phyloP scores from a whole-genome alignment of 2,329 filamentous ascomycete genomes.

The Pestalotiopsis sp. region DNA sequence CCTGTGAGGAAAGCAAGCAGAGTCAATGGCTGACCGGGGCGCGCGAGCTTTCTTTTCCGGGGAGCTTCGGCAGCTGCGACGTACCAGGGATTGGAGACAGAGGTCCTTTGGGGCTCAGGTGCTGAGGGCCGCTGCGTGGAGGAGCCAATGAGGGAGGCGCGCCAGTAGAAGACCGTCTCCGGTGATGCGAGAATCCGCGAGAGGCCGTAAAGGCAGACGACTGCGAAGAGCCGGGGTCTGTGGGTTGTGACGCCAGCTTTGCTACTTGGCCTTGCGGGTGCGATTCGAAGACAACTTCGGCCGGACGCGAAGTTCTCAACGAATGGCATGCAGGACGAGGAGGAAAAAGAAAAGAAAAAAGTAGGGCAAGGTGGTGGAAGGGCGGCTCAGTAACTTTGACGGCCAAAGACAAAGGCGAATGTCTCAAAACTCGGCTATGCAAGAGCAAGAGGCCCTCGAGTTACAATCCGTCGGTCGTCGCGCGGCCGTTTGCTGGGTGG shows the following conservation, averaged over 20 bases:
- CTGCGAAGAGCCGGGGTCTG: constrained; percentile 48
- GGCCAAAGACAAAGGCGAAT: constrained; percentile 2
- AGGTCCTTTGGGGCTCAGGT: constrained; percentile 40
- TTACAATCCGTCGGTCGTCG: background rate
- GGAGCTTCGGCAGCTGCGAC: constrained; percentile 27
- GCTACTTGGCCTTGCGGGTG: constrained; percentile 18
- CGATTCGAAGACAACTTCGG: constrained; percentile 17
- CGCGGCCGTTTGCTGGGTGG: background rate
- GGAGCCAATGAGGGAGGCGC: constrained; percentile 35
- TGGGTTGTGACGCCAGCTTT: constrained; percentile 55
- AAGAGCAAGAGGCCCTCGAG: background rate
- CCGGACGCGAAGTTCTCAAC: constrained; percentile 12
- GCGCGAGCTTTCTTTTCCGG: constrained; percentile 5
- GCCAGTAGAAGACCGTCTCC: constrained; percentile 47
- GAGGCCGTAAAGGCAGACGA: constrained; percentile 56
- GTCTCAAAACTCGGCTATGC: constrained; percentile 1
- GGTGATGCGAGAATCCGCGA: constrained; percentile 49
- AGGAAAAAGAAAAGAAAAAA: constrained; percentile 13
- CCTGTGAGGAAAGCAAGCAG: constrained; percentile 37
- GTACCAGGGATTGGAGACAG: constrained; percentile 61
- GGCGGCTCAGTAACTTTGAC: background rate
- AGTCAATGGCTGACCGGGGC: constrained; percentile 16
- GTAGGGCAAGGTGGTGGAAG: background rate
- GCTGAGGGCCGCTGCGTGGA: constrained; percentile 33
- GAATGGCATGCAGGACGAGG: constrained; percentile 17